Base-by-base conservation (phyloP, 345 rosid genomes). In the Conringia planisiliqua region DNA sequence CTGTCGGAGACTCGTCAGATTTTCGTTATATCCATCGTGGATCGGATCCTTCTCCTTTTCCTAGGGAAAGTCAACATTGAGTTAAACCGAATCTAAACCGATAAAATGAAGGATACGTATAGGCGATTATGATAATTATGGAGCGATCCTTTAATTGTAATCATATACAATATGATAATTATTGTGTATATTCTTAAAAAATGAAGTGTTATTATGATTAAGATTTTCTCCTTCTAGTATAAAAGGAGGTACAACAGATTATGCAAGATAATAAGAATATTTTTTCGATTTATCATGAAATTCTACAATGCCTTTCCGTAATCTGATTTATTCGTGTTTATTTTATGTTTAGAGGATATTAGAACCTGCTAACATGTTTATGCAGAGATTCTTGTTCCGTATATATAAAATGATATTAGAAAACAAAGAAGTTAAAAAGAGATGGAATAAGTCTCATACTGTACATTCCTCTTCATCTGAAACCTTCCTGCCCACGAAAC, bases 401-500 rank as follows among this genome's bases (percentile, higher is more conserved):
- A 39, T 11, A 27, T 38, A 3, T 12, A 39, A 43, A 6, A 6
- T 39, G 43, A 3, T 27, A 36, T 36, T 18, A 18, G 24, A 18
- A 66, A 33, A n/a, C 22, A 22, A 55, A 11, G n/a, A 32, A 69
- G 14, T 42, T 17, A 7, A 44, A 11, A 5, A 13, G 1, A 35
- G 35, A n/a, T 18, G 33, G 22, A 12, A 47, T 24, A 50, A 14
- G 70, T 51, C 55, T 27, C 62, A 63, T 32, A 54, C 44, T 63
- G 63, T 72, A 54, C 70, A 62, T 9, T 72, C 61, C 30, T 51
- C 75, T 71, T 60, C 27, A 47, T 71, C 69, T 17, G 50, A 62
- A 39, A 50, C 24, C 52, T 42, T 61, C 7, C 24, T 27, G 2
- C 10, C 61, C 10, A 30, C n/a, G 50, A 62, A 39, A 50, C 24